Evolutionary conservation across 805 yeast genomes (phyloP).

Genomic region (Jamesozyma lodderae): DNA sequence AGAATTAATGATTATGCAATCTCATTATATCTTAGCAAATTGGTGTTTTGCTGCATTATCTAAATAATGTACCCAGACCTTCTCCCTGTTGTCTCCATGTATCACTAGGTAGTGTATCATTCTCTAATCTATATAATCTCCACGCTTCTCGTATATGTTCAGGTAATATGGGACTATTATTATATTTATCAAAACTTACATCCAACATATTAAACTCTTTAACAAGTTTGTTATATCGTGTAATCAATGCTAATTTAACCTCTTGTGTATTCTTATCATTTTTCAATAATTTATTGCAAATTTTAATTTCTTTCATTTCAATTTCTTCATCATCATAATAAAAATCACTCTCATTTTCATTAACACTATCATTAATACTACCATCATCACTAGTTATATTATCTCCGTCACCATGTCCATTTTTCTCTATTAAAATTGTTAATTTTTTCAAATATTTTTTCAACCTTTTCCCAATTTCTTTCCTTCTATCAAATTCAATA

Average conservation of each 20-base stretch:
- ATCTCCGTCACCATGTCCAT: constrained; percentile 10
- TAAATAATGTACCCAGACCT: constrained; percentile 60
- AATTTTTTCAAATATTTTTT: constrained; percentile 33
- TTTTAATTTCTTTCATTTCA: constrained; percentile 13
- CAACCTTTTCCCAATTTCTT: constrained; percentile 28
- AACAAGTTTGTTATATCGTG: constrained; percentile 25
- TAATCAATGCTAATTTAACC: constrained; percentile 22
- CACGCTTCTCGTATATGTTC: constrained; percentile 86
- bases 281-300: constrained; percentile 20
- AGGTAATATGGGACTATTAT: constrained; percentile 58
- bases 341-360: constrained; percentile 24
- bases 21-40: constrained; percentile 42
- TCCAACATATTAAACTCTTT: constrained; percentile 24
- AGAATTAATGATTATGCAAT: constrained; percentile 42
- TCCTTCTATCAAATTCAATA: constrained; percentile 35
- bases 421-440: constrained; percentile 27
- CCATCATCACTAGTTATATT: constrained; percentile 6
- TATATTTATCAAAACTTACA: constrained; percentile 30
- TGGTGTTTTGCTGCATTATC: constrained; percentile 32
- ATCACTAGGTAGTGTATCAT: constrained; percentile 50
- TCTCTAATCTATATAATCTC: constrained; percentile 63
- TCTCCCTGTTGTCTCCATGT: constrained; percentile 69
- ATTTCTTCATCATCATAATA: constrained; percentile 27
- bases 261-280: constrained; percentile 21
- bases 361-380: constrained; percentile 18